phyloP scores from a whole-genome alignment of 192 early-diverging fungal species.

The Coemansia sp. region DNA sequence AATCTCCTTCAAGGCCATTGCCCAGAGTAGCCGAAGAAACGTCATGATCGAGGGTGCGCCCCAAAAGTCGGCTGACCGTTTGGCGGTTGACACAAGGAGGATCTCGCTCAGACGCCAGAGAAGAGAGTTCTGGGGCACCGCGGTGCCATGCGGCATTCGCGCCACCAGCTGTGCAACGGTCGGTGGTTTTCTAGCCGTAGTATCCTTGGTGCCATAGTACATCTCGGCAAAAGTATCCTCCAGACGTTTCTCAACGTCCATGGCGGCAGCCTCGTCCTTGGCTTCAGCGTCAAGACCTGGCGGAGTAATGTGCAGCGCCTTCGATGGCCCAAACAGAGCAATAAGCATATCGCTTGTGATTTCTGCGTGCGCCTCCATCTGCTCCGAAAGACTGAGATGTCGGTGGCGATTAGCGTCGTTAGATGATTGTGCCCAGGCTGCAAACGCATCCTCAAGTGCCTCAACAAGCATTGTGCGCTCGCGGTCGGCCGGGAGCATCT shows the following conservation, averaged over 20 bases:
- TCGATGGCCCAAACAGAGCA: conserved; percentile 39
- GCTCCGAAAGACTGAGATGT: conserved; percentile 37
- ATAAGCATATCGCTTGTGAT: conserved; percentile 50
- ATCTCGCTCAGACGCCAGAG: conserved; percentile 54
- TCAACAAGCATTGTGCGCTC: conserved; percentile 52
- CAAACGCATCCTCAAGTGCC: conserved; percentile 50
- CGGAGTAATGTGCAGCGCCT: conserved; percentile 18
- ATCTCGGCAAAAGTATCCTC: conserved; percentile 26
- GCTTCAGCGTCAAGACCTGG: conserved; percentile 18
- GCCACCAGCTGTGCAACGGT: conserved; percentile 31
- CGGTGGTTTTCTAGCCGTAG: conserved; percentile 3
- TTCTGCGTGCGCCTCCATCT: conserved; percentile 44
- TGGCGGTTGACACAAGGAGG: conserved; percentile 39
- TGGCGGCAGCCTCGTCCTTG: conserved; percentile 8
- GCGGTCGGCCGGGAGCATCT: conserved; percentile 43
- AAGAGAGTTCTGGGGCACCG: conserved; percentile 44
- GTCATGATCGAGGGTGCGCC: conserved; percentile 61
- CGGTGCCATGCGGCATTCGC: conserved; percentile 43
- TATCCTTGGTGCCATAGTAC: conserved; percentile 7
- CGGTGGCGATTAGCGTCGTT: conserved; percentile 27
- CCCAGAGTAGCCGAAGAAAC: conserved; percentile 70
- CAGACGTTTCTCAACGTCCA: conserved; percentile 9
- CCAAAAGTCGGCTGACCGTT: conserved; percentile 45
- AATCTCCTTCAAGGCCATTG: conserved; percentile 61
- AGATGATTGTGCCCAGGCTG: conserved; percentile 41